A percentile compares a stretch with the other conserved stretches of the same genome.
Conservation (phyloP, 305 asterid species). For the Stenogyne calaminthoides region DNA sequence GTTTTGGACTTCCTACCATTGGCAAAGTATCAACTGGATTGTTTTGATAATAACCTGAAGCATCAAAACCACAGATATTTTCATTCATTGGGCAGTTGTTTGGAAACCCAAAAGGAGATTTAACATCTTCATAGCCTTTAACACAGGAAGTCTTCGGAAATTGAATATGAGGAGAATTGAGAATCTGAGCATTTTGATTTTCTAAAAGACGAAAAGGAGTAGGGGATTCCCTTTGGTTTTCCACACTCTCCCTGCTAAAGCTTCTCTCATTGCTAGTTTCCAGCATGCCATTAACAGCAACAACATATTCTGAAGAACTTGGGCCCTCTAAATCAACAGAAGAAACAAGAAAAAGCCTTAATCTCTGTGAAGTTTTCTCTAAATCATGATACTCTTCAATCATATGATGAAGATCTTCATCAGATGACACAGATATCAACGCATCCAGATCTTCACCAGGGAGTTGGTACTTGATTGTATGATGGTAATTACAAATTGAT, state of each 20-base stretch:
- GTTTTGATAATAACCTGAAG: conserved; percentile 39
- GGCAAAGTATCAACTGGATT: conserved; percentile 36
- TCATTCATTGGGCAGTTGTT: conserved; percentile 36
- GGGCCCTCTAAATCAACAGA: conserved; percentile 58
- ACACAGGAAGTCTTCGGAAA: conserved; percentile 39
- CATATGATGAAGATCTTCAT: conserved; percentile 93
- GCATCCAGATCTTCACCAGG: conserved; percentile 96
- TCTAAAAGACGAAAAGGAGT: conserved; percentile 45
- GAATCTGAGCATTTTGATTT: conserved; percentile 31
- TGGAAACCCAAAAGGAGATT: conserved; percentile 34
- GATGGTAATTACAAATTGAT: conserved; percentile 64
- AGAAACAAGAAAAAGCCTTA: conserved; percentile 72
- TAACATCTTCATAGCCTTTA: conserved; percentile 39
- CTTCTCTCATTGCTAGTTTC: conserved; percentile 56
- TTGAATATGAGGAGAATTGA: conserved; percentile 36
- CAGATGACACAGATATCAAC: conserved; percentile 80
- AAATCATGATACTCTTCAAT: conserved; percentile 86
- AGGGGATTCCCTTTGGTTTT: conserved; percentile 50
- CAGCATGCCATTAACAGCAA: conserved; percentile 71
- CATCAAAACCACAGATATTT: conserved; percentile 36
- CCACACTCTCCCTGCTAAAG: conserved; percentile 66
- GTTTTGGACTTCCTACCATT: conserved; percentile 36
- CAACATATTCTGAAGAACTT: conserved; percentile 60
- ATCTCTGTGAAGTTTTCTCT: conserved; percentile 67
- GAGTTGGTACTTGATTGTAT: conserved; percentile 85